These are phyloP conservation scores for Herpotrichia juniperi DNA, from an alignment of 2,329 filamentous ascomycete genomes.

Conservation along the genomic window DNA sequence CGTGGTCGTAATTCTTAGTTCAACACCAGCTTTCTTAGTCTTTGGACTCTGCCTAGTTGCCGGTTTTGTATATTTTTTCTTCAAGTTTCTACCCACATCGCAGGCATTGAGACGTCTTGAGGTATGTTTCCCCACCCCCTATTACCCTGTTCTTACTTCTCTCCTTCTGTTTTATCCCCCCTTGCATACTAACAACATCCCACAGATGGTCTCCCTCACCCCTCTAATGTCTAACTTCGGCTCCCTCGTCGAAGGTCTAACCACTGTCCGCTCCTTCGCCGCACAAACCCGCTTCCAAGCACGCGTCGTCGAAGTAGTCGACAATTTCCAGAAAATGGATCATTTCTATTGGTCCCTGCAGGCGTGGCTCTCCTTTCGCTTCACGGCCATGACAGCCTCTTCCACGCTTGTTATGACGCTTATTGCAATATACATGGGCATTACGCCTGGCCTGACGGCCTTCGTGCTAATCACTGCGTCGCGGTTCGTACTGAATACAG, in stretches of 20 bases:
- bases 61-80: conserved; percentile 75
- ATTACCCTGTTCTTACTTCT: background rate
- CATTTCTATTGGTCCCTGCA: conserved; percentile 93
- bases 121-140: conserved; percentile 22
- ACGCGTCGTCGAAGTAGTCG: conserved; percentile 79
- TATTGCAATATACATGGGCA: conserved; percentile 75
- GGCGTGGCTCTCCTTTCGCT: conserved; percentile 82
- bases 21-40: conserved; percentile 77
- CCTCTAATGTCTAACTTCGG: conserved; percentile 94
- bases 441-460: conserved; percentile 79
- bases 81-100: conserved; percentile 79
- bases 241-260: conserved; percentile 81
- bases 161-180: background rate
- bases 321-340: conserved; percentile 92
- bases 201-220: conserved; percentile 78
- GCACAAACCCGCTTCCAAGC: conserved; percentile 81
- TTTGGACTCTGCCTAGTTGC: conserved; percentile 72
- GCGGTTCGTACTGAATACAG: conserved; percentile 70
- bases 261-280: conserved; percentile 83
- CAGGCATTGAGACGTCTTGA: conserved; percentile 84
- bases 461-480: conserved; percentile 79
- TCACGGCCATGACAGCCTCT: conserved; percentile 72
- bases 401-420: conserved; percentile 77
- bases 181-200: conserved; percentile 11
- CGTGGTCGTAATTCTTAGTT: conserved; percentile 76